Evolutionary conservation across 1,139 yeast genomes (phyloP).

Genomic region (Lodderomyces beijingensis): DNA sequence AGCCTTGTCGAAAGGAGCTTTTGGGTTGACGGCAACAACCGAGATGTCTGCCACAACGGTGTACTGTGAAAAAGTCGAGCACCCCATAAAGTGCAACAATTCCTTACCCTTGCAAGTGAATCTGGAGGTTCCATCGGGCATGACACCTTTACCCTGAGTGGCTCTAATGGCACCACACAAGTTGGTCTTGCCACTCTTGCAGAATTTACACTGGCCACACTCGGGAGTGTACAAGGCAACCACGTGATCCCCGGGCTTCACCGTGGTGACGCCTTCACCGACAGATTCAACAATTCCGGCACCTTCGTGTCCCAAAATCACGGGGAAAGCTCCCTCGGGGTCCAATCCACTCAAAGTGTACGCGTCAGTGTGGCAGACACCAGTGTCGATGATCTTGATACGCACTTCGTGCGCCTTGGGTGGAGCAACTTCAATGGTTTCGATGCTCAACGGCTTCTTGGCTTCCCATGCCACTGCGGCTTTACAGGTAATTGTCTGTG

Average conservation of each 20-base stretch:
- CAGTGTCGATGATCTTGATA: slow-evolving; percentile 80
- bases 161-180: slow-evolving; percentile 88
- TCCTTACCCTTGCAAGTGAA: slow-evolving; percentile 82
- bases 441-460: slow-evolving; percentile 75
- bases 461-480: slow-evolving; percentile 99
- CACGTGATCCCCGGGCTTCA: slow-evolving; percentile 85
- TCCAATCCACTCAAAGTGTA: slow-evolving; percentile 91
- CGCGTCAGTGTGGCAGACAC: slow-evolving; percentile 98
- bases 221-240: slow-evolving; percentile 94
- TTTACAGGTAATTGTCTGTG: slow-evolving; percentile 73
- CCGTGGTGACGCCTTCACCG: slow-evolving; percentile 88
- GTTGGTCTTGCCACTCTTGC: slow-evolving; percentile 93
- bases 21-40: slow-evolving; percentile 85
- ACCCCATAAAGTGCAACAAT: slow-evolving; percentile 91
- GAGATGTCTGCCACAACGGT: slow-evolving; percentile 97
- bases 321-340: slow-evolving; percentile 96
- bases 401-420: slow-evolving; percentile 98
- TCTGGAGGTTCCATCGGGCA: slow-evolving; percentile 91
- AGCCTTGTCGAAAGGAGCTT: slow-evolving; percentile 80
- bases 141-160: slow-evolving; percentile 26
- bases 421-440: slow-evolving; percentile 84
- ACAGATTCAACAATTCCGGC: slow-evolving; percentile 92
- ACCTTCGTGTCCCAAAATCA: slow-evolving; percentile 92
- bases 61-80: slow-evolving; percentile 93
- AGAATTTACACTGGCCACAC: slow-evolving; percentile 91